A percentile compares a stretch with the other conserved stretches of the same genome.
Evolutionary conservation across 768 basidiomycete species (phyloP).

Genomic region (Porphyrellus cyaneotinctus): DNA sequence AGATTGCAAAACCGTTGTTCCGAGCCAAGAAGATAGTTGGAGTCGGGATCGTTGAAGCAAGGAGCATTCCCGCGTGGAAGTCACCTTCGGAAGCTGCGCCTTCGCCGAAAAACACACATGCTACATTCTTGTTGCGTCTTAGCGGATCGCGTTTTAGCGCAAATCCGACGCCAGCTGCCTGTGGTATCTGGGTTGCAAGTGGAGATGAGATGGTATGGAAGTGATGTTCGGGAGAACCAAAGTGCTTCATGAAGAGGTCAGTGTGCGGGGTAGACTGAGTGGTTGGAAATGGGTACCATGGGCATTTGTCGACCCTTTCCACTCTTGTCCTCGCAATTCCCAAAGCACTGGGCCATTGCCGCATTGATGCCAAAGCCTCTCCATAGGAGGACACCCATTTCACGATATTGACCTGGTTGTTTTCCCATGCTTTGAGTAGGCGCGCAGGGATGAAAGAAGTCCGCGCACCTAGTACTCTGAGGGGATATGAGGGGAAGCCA

Average conservation of each 20-base stretch:
- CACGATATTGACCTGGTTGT: slow-evolving; percentile 78
- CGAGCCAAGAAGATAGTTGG: slow-evolving; percentile 73
- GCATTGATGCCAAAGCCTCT: slow-evolving; percentile 74
- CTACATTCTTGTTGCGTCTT: slow-evolving; percentile 67
- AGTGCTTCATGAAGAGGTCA: slow-evolving; percentile 55
- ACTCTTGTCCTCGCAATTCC: slow-evolving; percentile 73
- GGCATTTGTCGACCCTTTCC: slow-evolving; percentile 94
- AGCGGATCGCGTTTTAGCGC: slow-evolving; percentile 76
- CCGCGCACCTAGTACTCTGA: slow-evolving; percentile 66
- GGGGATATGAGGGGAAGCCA: slow-evolving; percentile 6
- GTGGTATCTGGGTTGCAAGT: slow-evolving; percentile 90
- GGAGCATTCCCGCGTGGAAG: slow-evolving; percentile 86
- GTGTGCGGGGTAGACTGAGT: background rate
- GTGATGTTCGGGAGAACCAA: slow-evolving; percentile 78
- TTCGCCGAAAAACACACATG: slow-evolving; percentile 90
- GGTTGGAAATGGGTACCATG: slow-evolving; percentile 49
- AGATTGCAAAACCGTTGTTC: slow-evolving; percentile 93
- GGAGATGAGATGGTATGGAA: slow-evolving; percentile 95
- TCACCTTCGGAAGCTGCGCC: slow-evolving; percentile 94
- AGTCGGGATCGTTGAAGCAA: slow-evolving; percentile 72
- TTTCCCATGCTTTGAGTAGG: background rate
- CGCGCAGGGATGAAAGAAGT: background rate
- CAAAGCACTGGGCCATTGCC: slow-evolving; percentile 92
- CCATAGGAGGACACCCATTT: slow-evolving; percentile 89
- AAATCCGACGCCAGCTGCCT: slow-evolving; percentile 90